Evolutionary conservation across 805 yeast genomes (phyloP).

Genomic region (Torulaspora quercuum): DNA sequence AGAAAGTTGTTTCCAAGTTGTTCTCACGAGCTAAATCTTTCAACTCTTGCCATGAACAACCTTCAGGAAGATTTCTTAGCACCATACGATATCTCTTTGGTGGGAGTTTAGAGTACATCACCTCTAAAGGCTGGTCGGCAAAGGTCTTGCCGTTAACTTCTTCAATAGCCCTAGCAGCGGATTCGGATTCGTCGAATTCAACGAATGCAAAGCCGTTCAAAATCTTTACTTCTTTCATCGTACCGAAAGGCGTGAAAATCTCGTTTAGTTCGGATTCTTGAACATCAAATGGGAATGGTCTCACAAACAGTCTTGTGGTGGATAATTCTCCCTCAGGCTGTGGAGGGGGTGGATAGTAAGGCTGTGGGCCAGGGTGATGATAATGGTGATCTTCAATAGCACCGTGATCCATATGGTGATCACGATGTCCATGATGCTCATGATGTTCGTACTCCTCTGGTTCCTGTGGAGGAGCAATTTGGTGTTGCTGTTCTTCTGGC

Average conservation of each 20-base stretch:
- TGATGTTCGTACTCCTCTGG: conserved; percentile 22
- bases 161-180: conserved; percentile 71
- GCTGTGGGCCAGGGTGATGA: conserved; percentile 24
- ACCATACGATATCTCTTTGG: conserved; percentile 73
- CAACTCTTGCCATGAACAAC: conserved; percentile 81
- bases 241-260: conserved; percentile 63
- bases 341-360: conserved; percentile 26
- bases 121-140: conserved; percentile 49
- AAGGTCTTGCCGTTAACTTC: conserved; percentile 69
- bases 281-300: conserved; percentile 58
- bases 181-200: conserved; percentile 71
- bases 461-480: conserved; percentile 10
- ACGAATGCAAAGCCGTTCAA: conserved; percentile 87
- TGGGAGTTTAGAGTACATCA: conserved; percentile 44
- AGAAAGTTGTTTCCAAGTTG: conserved; percentile 60
- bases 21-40: conserved; percentile 86
- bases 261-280: conserved; percentile 61
- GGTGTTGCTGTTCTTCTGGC: conserved; percentile 14
- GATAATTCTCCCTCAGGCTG: conserved; percentile 39
- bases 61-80: conserved; percentile 67
- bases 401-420: conserved; percentile 13
- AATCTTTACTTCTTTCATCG: conserved; percentile 62
- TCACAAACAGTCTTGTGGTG: conserved; percentile 50
- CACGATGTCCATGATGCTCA: conserved; percentile 12
- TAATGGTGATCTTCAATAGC: conserved; percentile 14